phyloP scores from a whole-genome alignment of 23 red algal species.

The Cyanidium caldarium region DNA sequence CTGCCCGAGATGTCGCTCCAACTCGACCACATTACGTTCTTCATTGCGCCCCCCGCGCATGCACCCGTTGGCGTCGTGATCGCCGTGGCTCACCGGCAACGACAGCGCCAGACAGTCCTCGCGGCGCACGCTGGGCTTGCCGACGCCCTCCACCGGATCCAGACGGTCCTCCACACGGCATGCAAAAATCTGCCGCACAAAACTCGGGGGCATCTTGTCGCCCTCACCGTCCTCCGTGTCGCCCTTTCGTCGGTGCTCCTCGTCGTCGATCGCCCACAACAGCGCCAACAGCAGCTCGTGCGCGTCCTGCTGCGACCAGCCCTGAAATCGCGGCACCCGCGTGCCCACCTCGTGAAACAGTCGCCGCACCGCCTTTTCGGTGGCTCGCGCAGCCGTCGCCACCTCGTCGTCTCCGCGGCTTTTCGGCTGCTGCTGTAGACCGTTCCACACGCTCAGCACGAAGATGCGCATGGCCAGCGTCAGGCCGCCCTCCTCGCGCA shows the following conservation, averaged over 20 bases:
- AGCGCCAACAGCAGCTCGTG: conserved; percentile 58
- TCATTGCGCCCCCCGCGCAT: neutral
- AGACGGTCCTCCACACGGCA: conserved; percentile 3
- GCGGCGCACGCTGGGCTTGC: neutral
- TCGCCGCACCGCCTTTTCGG: neutral
- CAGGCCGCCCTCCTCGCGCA: conserved; percentile 7
- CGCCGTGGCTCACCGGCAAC: neutral
- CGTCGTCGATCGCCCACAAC: conserved; percentile 49
- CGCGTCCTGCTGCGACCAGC: conserved; percentile 53
- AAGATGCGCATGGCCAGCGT: conserved; percentile 35
- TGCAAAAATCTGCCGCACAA: neutral
- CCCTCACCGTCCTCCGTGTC: neutral
- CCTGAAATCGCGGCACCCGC: conserved; percentile 34
- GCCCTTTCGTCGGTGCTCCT: conserved; percentile 26
- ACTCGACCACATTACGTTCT: no score
- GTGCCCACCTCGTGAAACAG: conserved; percentile 51
- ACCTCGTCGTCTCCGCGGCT: neutral
- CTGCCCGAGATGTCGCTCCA: no score
- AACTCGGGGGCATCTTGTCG: neutral
- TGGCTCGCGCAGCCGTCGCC: neutral
- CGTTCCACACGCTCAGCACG: conserved; percentile 28
- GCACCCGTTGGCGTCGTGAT: neutral
- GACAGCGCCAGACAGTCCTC: neutral
- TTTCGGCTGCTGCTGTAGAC: no score
- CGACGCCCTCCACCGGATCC: neutral